These are phyloP conservation scores for Prinsepia uniflora DNA, from an alignment of 306 rosid species.

Conservation along the genomic window DNA sequence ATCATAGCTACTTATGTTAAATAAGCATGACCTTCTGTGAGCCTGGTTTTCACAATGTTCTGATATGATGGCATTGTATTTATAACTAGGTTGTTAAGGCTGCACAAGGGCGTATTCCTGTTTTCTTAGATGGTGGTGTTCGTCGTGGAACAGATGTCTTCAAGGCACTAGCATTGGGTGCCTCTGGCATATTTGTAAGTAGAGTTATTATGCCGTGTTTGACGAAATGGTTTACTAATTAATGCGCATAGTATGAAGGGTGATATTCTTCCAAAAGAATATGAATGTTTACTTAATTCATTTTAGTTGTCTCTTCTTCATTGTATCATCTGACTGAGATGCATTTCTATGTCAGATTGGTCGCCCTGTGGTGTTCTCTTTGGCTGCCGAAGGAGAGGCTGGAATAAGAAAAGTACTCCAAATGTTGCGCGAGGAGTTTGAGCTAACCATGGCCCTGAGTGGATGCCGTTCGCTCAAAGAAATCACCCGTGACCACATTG, in stretches of 20 bases:
- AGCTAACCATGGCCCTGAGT: slow-evolving; percentile 89
- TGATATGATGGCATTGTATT: not conserved
- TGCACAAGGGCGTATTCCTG: slow-evolving; percentile 82
- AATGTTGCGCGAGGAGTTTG: slow-evolving; percentile 86
- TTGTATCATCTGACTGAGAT: not conserved
- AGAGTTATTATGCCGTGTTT: not conserved
- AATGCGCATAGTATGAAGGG: not conserved
- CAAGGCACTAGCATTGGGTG: slow-evolving; percentile 96
- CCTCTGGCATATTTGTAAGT: slow-evolving; percentile 94
- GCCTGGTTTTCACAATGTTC: not conserved
- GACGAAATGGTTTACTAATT: not conserved
- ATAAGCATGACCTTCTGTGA: not conserved
- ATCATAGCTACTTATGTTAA: not conserved
- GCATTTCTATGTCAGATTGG: slow-evolving; percentile 51
- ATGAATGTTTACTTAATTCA: not conserved
- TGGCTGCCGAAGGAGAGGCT: slow-evolving; percentile 90
- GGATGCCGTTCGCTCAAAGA: slow-evolving; percentile 86
- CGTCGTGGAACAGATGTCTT: slow-evolving; percentile 98
- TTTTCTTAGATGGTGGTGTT: slow-evolving; percentile 90
- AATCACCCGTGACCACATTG: slow-evolving; percentile 81
- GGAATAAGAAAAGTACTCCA: slow-evolving; percentile 80
- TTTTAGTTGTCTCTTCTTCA: not conserved
- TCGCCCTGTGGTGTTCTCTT: slow-evolving; percentile 79
- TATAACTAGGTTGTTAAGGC: slow-evolving; percentile 66
- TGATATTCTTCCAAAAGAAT: too few species aligned